Evolutionary conservation across 257 asterid species (phyloP).

Genomic region (Anisodus tanguticus): DNA sequence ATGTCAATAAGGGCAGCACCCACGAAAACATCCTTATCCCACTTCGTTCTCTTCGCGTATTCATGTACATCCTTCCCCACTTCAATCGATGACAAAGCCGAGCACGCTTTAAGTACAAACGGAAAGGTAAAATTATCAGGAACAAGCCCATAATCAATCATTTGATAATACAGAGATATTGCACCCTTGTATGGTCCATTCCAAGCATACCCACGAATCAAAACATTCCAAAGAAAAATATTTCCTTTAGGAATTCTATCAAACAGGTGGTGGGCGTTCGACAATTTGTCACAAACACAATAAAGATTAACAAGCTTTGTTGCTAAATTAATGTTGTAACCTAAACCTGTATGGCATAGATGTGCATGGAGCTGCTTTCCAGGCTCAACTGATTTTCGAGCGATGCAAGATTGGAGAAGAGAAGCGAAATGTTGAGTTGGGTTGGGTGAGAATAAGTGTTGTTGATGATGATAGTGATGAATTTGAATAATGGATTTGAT

Average conservation of each 20-base stretch:
- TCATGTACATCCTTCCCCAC: constrained; percentile 58
- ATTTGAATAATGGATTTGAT: constrained; percentile 20
- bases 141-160: constrained; percentile 51
- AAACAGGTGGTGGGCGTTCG: constrained; percentile 57
- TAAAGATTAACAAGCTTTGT: constrained; percentile 62
- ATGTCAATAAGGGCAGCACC: constrained; percentile 64
- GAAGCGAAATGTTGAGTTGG: constrained; percentile 41
- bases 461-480: constrained; percentile 13
- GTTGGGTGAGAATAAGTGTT: background rate
- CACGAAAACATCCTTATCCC: constrained; percentile 65
- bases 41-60: constrained; percentile 45
- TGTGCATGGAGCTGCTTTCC: constrained; percentile 67
- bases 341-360: constrained; percentile 45
- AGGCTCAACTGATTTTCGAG: constrained; percentile 47
- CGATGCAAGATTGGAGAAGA: constrained; percentile 53
- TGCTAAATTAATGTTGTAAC: constrained; percentile 44
- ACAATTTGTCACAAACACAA: constrained; percentile 43
- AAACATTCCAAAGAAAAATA: constrained; percentile 66
- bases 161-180: constrained; percentile 47
- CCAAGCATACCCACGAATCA: constrained; percentile 74
- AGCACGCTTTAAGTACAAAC: constrained; percentile 64
- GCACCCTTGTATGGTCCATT: constrained; percentile 58
- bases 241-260: constrained; percentile 60
- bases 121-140: constrained; percentile 69
- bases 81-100: constrained; percentile 47